Evolutionary conservation across 2,329 filamentous ascomycete species (phyloP).

Genomic region (Cordyceps militaris): DNA sequence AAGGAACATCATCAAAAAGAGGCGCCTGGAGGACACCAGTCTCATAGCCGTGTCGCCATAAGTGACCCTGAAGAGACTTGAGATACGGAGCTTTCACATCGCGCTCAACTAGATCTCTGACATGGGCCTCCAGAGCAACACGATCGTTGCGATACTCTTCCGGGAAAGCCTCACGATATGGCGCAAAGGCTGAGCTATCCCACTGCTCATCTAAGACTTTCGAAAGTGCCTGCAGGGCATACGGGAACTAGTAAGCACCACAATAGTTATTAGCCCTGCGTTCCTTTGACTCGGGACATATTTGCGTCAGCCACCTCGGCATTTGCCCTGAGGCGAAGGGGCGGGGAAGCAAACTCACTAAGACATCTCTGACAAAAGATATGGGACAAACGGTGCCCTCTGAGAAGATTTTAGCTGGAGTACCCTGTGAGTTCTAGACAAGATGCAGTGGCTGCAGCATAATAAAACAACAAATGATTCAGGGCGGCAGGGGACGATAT

Average conservation of each 20-base stretch:
- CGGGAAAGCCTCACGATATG: conserved; percentile 67
- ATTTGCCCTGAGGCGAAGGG: conserved; percentile 14
- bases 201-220: conserved; percentile 58
- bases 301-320: background rate
- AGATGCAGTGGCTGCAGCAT: background rate
- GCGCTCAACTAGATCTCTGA: conserved; percentile 60
- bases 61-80: conserved; percentile 71
- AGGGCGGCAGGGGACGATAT: background rate
- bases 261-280: background rate
- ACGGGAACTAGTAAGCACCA: conserved; percentile 57
- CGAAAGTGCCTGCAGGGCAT: conserved; percentile 62
- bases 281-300: background rate
- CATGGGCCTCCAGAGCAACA: conserved; percentile 56
- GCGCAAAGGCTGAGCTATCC: conserved; percentile 55
- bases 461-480: background rate
- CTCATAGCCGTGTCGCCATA: conserved; percentile 70
- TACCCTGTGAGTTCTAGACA: background rate
- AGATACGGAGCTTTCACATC: conserved; percentile 73
- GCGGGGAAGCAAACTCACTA: conserved; percentile 51
- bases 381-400: conserved; percentile 80
- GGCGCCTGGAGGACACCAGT: conserved; percentile 63
- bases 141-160: conserved; percentile 52
- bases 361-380: conserved; percentile 74
- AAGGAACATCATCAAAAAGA: conserved; percentile 67
- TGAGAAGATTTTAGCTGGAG: conserved; percentile 27